Conservation (phyloP, 345 rosid genomes). For the Gossypium australe region DNA sequence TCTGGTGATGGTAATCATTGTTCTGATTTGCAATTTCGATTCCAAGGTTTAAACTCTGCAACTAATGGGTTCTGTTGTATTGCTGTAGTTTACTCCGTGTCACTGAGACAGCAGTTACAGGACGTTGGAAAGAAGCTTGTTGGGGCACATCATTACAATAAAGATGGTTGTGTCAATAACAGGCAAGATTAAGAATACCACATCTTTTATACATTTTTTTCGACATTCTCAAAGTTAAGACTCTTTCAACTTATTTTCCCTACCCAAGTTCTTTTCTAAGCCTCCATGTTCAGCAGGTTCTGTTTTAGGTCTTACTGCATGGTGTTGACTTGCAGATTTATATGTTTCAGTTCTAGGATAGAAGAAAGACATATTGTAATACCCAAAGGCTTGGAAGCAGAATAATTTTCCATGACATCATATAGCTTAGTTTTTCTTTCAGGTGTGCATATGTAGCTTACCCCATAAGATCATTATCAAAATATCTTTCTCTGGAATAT, state of each 20-base stretch:
- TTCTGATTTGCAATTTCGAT: slow-evolving; percentile 13
- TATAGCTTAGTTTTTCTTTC: background rate
- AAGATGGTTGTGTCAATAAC: slow-evolving; percentile 88
- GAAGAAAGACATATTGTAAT: background rate
- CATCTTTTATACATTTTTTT: background rate
- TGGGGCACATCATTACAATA: slow-evolving; percentile 92
- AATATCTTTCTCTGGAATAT: background rate
- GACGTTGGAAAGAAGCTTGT: slow-evolving; percentile 94
- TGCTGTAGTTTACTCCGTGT: slow-evolving; percentile 87
- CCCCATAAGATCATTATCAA: background rate
- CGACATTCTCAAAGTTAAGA: background rate
- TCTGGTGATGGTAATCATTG: slow-evolving; percentile 85
- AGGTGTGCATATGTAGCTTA: background rate
- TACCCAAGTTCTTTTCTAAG: background rate
- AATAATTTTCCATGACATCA: background rate
- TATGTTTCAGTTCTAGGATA: background rate
- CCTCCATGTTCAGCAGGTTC: background rate
- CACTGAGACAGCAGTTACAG: slow-evolving; percentile 96
- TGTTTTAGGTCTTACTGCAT: slow-evolving; percentile 6
- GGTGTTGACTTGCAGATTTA: slow-evolving; percentile 5
- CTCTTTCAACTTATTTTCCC: background rate
- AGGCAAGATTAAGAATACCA: slow-evolving; percentile 44
- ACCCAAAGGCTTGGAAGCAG: background rate
- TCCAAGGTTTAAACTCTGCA: slow-evolving; percentile 16
- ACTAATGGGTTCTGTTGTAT: slow-evolving; percentile 28